A percentile compares a stretch with the other conserved stretches of the same genome.
Evolutionary conservation across 257 asterid species (phyloP).

Genomic region (Verbena officinalis): DNA sequence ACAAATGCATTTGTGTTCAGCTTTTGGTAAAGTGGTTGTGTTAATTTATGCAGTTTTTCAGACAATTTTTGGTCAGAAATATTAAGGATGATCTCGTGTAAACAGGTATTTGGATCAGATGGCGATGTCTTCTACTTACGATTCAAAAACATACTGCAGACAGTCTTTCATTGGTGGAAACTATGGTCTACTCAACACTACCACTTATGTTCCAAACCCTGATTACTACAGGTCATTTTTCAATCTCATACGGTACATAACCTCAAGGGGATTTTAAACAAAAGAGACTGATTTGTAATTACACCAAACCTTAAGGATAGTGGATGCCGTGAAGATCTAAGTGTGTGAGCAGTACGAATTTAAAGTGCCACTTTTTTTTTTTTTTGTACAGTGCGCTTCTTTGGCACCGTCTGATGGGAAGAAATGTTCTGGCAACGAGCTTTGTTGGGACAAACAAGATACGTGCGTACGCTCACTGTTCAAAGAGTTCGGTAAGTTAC

Average conservation of each 20-base stretch:
- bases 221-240: slow-evolving; percentile 75
- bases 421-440: slow-evolving; percentile 57
- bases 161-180: slow-evolving; percentile 90
- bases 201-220: slow-evolving; percentile 74
- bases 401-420: slow-evolving; percentile 95
- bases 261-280: too few relatives aligned
- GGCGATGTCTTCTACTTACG: slow-evolving; percentile 76
- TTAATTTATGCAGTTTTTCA: neutral
- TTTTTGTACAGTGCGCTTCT: slow-evolving; percentile 71
- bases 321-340: too few relatives aligned
- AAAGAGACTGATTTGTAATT: too few relatives aligned
- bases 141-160: slow-evolving; percentile 83
- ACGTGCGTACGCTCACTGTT: slow-evolving; percentile 82
- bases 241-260: too few relatives aligned
- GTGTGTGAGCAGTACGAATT: too few relatives aligned
- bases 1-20: slow-evolving; percentile 80
- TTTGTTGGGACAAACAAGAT: slow-evolving; percentile 55
- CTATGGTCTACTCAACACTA: slow-evolving; percentile 78
- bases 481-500: slow-evolving; percentile 63
- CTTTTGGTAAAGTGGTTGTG: slow-evolving; percentile 63
- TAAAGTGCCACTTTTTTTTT: too few relatives aligned
- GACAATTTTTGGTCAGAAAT: slow-evolving; percentile 1
- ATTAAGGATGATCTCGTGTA: slow-evolving; percentile 7
- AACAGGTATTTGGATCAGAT: slow-evolving; percentile 90
- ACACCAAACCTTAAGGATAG: too few relatives aligned